Evolutionary conservation across 163 green algal genomes (phyloP), one percentile per base, ranked within the genome.

Genomic region (Chlamydomonas reinhardtii): DNA sequence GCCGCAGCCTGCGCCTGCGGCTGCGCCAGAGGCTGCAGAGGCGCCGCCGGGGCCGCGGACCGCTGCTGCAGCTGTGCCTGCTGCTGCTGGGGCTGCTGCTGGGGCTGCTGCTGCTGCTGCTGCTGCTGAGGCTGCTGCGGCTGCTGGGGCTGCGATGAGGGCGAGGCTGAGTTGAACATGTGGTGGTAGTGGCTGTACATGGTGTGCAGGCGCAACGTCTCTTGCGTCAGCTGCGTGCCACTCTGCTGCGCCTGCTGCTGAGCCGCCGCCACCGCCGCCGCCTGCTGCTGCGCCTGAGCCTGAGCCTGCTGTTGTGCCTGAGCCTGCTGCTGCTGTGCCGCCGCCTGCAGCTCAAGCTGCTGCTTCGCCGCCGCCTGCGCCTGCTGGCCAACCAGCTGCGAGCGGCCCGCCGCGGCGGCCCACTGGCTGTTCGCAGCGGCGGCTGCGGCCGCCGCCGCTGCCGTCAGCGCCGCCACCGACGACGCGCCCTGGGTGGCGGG

Each of bases 151-250:
- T 64, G 56, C 25, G 48, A 9, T 14, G 48, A 9, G 2, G 48
- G 12, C 11, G 62, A 29, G 16, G 62, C n/a, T n/a, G n/a, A n/a
- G n/a, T n/a, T 32, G 17, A 73, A 70, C 25, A 66, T n/a, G 59
- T 66, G 25, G 24, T 66, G 59, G 24, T n/a, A 4, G 59, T 4
- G 25, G 31, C 24, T 66, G 24, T 31, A 29, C 59, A 66, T 31
- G 14, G 22, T 84, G 65, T 84, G 76, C n/a, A 48, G 16, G 29
- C 75, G 76, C 1, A 84, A 39, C 4, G 74, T 11, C n/a, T 74
- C 76, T n/a, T 66, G 76, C 39, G 76, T 84, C 2, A 84, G 64
- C 2, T 65, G 76, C 5, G 64, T 43, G 35, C 73, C 61, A 43
- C 34, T 84, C 61, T 65, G 35, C 11, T 82, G 59, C 25, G 12